Evolutionary conservation across 2,329 filamentous ascomycete genomes (phyloP).

Genomic region (Pseudocercospora vitis): DNA sequence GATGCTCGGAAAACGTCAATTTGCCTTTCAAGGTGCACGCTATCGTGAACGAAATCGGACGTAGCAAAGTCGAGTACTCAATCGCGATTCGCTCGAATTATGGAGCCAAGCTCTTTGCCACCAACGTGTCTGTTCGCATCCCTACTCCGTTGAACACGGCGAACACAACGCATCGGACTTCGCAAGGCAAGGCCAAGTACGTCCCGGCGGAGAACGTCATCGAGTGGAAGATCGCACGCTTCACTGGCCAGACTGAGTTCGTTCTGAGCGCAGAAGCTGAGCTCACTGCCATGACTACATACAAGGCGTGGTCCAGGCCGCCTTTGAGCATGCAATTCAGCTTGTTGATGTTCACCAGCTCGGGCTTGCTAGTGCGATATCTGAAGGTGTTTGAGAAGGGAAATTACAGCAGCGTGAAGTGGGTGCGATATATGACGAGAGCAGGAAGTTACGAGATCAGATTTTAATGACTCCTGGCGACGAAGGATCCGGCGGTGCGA

Average conservation of each 20-base stretch:
- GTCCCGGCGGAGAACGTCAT: constrained; percentile 98
- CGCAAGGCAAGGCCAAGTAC: constrained; percentile 96
- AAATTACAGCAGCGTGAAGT: constrained; percentile 98
- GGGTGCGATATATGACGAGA: constrained; percentile 98
- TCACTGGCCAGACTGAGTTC: constrained; percentile 95
- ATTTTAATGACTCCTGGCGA: constrained; percentile 15
- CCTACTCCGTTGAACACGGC: constrained; percentile 96
- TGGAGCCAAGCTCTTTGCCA: constrained; percentile 91
- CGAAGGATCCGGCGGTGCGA: neutral
- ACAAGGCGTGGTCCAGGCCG: constrained; percentile 93
- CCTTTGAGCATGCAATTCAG: constrained; percentile 90
- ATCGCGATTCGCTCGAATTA: constrained; percentile 98
- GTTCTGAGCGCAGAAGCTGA: constrained; percentile 92
- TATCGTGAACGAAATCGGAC: constrained; percentile 95
- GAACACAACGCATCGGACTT: constrained; percentile 86
- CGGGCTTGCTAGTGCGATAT: constrained; percentile 86
- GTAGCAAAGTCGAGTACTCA: constrained; percentile 97
- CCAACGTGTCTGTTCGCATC: constrained; percentile 91
- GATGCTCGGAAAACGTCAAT: constrained; percentile 97
- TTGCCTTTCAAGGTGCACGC: constrained; percentile 98
- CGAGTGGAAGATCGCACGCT: constrained; percentile 98
- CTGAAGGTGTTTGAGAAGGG: constrained; percentile 99
- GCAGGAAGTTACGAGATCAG: constrained; percentile 93
- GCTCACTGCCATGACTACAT: constrained; percentile 94
- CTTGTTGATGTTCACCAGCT: constrained; percentile 96